Evolutionary conservation across 2,329 filamentous ascomycete genomes (phyloP).

Genomic region (Diaporthe longicolla): DNA sequence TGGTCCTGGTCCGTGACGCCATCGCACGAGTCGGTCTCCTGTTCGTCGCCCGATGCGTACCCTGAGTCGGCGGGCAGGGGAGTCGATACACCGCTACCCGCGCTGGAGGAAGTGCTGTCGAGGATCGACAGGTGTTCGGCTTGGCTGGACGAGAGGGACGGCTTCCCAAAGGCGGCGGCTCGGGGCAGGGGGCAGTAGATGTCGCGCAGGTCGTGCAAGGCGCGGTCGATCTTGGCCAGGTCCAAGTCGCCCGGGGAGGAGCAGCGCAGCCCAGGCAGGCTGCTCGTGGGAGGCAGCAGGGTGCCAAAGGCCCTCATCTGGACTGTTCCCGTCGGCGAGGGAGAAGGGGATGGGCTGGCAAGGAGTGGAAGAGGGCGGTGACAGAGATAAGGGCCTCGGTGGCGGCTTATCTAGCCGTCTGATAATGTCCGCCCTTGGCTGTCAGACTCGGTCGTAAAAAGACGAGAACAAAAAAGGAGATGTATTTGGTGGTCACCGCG

Average conservation of each 20-base stretch:
- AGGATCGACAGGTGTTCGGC: background rate
- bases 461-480: background rate
- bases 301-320: conserved; percentile 34
- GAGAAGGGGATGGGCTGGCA: background rate
- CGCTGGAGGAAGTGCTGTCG: background rate
- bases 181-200: conserved; percentile 42
- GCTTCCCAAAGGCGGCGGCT: conserved; percentile 40
- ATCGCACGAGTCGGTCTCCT: conserved; percentile 39
- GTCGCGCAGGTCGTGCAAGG: conserved; percentile 39
- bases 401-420: conserved; percentile 9
- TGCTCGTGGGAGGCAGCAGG: conserved; percentile 39
- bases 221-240: conserved; percentile 34
- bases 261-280: conserved; percentile 39
- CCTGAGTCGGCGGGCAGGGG: conserved; percentile 40
- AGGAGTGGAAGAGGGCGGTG: background rate
- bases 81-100: conserved; percentile 33
- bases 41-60: conserved; percentile 41
- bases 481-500: conserved; percentile 1
- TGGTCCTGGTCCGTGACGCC: conserved; percentile 37
- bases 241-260: conserved; percentile 30
- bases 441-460: background rate
- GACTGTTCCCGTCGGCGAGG: background rate
- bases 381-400: background rate
- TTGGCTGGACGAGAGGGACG: conserved; percentile 16
- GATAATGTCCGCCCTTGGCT: background rate